phyloP scores from a whole-genome alignment of 495 filamentous ascomycete species.

The Durotheca rogersii region DNA sequence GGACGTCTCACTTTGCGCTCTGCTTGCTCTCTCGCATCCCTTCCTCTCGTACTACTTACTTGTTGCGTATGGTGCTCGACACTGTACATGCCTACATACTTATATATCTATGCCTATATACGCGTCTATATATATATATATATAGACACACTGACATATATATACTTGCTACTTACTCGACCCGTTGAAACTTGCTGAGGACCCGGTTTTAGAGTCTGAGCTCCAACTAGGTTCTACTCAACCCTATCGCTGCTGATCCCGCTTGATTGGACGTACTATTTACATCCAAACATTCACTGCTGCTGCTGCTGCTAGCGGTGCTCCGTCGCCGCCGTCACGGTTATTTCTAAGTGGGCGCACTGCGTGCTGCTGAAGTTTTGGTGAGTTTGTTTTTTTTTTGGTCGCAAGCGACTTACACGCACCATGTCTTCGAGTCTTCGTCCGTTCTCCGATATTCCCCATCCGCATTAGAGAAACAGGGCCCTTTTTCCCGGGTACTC shows the following conservation, averaged over 20 bases:
- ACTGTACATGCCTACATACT: conserved; percentile 2
- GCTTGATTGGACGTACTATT: too few relatives aligned
- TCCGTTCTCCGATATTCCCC: conserved; percentile 28
- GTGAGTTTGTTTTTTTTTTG: too few relatives aligned
- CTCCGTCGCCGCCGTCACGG: too few relatives aligned
- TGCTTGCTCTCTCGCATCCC: conserved; percentile 17
- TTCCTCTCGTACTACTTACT: conserved; percentile 1
- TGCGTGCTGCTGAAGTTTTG: not conserved
- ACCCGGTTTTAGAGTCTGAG: not conserved
- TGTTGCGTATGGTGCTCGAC: not conserved
- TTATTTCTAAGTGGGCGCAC: not conserved
- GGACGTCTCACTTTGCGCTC: not conserved
- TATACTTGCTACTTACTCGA: not conserved
- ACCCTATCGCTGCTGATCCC: too few relatives aligned
- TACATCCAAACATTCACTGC: too few relatives aligned
- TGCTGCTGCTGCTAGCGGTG: not conserved
- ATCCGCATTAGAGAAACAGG: conserved; percentile 27
- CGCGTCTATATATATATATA: conserved; percentile 10
- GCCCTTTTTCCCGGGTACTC: conserved; percentile 31
- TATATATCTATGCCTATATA: conserved; percentile 1
- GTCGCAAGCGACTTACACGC: conserved; percentile 28
- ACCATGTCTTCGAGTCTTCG: too few relatives aligned
- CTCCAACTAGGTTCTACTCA: not conserved
- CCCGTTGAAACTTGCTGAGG: not conserved
- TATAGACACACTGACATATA: not conserved